Percentiles rank a stretch among this genome's conserved stretches.
Evolutionary conservation across 306 rosid genomes (phyloP).

Genomic region (Casuarina cunninghamiana): DNA sequence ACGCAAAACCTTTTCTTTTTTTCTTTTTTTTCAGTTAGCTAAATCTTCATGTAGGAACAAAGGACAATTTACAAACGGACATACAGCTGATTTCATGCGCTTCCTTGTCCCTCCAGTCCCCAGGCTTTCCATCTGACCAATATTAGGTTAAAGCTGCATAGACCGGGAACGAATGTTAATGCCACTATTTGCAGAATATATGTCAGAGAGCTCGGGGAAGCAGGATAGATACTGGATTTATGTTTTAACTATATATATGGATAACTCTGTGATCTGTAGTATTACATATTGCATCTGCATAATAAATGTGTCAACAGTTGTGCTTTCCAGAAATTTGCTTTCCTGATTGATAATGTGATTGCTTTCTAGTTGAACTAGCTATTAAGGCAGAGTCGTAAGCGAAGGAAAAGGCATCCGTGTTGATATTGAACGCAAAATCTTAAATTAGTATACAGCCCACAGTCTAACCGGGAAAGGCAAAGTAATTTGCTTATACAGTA

Average conservation of each 20-base stretch:
- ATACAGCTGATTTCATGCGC: constrained; percentile 52
- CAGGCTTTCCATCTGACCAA: constrained; percentile 38
- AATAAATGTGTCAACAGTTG: not conserved
- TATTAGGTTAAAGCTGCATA: constrained; percentile 26
- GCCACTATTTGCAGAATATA: not conserved
- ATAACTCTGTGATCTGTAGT: not conserved
- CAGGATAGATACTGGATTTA: not conserved
- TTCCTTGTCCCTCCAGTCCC: constrained; percentile 44
- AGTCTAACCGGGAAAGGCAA: not conserved
- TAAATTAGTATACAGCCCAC: not conserved
- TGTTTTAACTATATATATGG: not conserved
- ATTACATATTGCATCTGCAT: not conserved
- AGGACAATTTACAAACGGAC: constrained; percentile 6
- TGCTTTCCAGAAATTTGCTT: not conserved
- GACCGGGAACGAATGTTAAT: constrained; percentile 6
- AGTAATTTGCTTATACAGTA: not conserved
- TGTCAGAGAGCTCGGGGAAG: not conserved
- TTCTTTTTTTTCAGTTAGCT: not conserved
- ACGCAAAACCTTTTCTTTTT: not conserved
- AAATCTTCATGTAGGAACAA: not conserved
- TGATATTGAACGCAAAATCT: not conserved
- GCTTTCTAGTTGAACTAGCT: not conserved
- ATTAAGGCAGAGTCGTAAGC: not conserved
- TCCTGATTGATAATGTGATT: not conserved
- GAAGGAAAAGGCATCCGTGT: not conserved